Conservation (phyloP, 2,329 filamentous ascomycete genomes). For the Penicillium occitanis region DNA sequence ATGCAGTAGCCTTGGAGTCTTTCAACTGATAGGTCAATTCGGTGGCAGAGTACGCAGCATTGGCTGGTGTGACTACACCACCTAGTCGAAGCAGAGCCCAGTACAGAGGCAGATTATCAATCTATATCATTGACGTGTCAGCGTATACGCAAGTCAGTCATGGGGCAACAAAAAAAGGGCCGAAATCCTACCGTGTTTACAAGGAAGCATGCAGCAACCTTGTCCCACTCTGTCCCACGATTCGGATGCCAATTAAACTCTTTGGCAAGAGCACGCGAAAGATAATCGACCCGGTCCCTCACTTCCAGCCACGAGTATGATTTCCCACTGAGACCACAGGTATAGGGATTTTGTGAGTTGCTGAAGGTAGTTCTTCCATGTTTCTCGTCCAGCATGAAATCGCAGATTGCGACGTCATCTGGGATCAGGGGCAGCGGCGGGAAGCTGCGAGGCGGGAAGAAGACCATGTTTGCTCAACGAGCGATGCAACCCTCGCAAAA, state of each 20-base stretch:
- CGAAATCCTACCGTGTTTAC: constrained; percentile 67
- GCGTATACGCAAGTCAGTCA: no score
- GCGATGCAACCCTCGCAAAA: neutral
- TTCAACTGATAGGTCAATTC: constrained; percentile 73
- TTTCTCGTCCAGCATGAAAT: constrained; percentile 74
- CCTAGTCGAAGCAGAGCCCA: constrained; percentile 73
- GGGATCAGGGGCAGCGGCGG: constrained; percentile 58
- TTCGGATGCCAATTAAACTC: constrained; percentile 71
- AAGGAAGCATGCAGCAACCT: constrained; percentile 74
- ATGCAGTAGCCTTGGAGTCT: constrained; percentile 65
- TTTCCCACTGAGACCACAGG: constrained; percentile 71
- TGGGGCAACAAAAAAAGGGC: neutral
- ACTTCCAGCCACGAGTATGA: constrained; percentile 65
- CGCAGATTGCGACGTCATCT: constrained; percentile 69
- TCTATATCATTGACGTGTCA: constrained; percentile 43
- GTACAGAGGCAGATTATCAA: constrained; percentile 71
- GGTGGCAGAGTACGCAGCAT: constrained; percentile 67
- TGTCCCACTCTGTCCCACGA: constrained; percentile 74
- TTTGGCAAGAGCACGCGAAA: constrained; percentile 68
- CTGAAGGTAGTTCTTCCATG: constrained; percentile 66
- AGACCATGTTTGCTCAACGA: constrained; percentile 43
- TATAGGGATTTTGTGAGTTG: constrained; percentile 69
- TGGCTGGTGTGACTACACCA: constrained; percentile 73
- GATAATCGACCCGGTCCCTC: constrained; percentile 62
- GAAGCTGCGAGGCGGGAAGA: constrained; percentile 42